phyloP scores from a whole-genome alignment of 2,329 filamentous ascomycete genomes.

The Fonsecaea erecta region DNA sequence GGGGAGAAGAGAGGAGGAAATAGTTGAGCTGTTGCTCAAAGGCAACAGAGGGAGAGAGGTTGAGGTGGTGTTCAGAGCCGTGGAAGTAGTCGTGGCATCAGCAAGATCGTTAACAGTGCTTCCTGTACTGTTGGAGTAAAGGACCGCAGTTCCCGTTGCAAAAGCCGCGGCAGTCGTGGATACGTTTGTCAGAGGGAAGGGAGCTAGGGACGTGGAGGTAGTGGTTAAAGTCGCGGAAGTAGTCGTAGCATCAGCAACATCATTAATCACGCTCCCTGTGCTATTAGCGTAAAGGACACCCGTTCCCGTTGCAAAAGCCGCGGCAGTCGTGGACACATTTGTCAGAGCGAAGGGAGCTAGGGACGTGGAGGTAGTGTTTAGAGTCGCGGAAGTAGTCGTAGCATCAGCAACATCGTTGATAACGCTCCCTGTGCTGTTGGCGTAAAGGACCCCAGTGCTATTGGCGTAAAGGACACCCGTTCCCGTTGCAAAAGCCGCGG shows the following conservation, averaged over 20 bases:
- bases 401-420: not conserved
- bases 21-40: not conserved
- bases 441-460: no score
- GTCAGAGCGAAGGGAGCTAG: not conserved
- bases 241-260: not conserved
- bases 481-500: no score
- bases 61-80: not conserved
- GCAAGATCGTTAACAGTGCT: not conserved
- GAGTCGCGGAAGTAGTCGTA: not conserved
- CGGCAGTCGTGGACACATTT: no score
- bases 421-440: not conserved
- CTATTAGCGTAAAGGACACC: no score
- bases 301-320: no score
- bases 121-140: not conserved
- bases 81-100: slow-evolving; percentile 1
- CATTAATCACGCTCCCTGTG: not conserved
- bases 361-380: not conserved
- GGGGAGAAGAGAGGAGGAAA: not conserved
- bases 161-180: no score
- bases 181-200: not conserved
- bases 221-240: not conserved
- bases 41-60: not conserved
- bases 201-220: not conserved
- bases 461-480: no score
- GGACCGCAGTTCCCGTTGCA: no score